Percentiles rank a stretch among this genome's conserved stretches.
Conservation (phyloP, 768 basidiomycete genomes). For the Calocera viscosa region DNA sequence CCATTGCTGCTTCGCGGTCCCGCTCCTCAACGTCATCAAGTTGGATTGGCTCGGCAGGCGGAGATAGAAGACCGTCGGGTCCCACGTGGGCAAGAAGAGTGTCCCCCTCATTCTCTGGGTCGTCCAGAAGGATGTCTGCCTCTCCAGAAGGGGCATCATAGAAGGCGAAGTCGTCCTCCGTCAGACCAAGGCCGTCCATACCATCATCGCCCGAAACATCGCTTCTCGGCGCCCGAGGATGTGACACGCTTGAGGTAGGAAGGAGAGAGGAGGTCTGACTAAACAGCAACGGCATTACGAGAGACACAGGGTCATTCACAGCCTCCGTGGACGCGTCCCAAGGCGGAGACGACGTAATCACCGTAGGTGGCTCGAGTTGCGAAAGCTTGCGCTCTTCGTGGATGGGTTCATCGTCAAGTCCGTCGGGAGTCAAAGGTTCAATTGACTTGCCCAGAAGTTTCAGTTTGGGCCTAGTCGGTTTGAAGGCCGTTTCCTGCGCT, state of each 20-base stretch:
- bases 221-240: background rate
- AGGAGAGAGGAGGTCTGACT: background rate
- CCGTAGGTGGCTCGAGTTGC: background rate
- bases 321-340: background rate
- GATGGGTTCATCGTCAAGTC: background rate
- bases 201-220: background rate
- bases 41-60: background rate
- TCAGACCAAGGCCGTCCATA: slow-evolving; percentile 19
- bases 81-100: background rate
- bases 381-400: background rate
- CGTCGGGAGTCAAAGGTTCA: background rate
- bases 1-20: background rate
- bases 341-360: background rate
- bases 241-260: background rate
- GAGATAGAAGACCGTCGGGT: background rate
- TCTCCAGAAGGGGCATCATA: slow-evolving; percentile 40
- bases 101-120: background rate
- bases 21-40: background rate
- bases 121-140: background rate
- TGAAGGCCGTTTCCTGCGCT: background rate
- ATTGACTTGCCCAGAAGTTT: background rate
- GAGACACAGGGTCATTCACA: no score
- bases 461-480: background rate
- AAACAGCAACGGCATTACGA: background rate
- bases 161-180: slow-evolving; percentile 82